Evolutionary conservation across 1,284 basidiomycete species (phyloP).

Genomic region (Trichosporon sp.): DNA sequence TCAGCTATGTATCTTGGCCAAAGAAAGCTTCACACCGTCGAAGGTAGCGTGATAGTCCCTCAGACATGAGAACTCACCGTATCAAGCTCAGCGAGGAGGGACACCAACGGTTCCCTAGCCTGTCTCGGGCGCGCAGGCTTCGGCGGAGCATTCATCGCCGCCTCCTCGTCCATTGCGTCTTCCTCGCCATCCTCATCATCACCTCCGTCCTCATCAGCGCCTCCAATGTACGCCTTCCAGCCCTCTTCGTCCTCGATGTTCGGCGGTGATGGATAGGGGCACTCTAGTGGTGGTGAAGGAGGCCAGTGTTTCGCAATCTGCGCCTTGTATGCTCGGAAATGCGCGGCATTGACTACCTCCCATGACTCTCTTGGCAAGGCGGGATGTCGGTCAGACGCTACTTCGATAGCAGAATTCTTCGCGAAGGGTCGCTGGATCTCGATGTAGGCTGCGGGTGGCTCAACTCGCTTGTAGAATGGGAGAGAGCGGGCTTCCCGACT

Average conservation of each 20-base stretch:
- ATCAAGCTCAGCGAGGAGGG: constrained; percentile 23
- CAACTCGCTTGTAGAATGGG: constrained; percentile 30
- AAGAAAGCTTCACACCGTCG: not conserved
- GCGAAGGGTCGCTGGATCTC: not conserved
- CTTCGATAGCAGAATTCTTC: not conserved
- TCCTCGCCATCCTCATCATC: constrained; percentile 18
- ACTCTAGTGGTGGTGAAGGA: constrained; percentile 9
- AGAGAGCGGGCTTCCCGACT: constrained; percentile 24
- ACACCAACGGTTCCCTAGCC: constrained; percentile 31
- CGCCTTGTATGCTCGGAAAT: constrained; percentile 24
- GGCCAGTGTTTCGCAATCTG: constrained; percentile 16
- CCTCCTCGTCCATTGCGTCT: constrained; percentile 16
- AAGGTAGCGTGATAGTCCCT: too few species aligned
- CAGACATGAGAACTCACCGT: constrained; percentile 31
- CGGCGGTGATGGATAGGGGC: constrained; percentile 23
- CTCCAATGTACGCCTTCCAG: constrained; percentile 17
- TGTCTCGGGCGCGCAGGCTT: not conserved
- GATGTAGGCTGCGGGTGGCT: not conserved
- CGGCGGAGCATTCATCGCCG: constrained; percentile 5
- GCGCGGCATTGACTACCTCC: constrained; percentile 27
- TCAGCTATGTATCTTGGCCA: too few species aligned
- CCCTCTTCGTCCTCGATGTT: constrained; percentile 7
- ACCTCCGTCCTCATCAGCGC: constrained; percentile 3
- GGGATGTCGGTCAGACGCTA: constrained; percentile 6
- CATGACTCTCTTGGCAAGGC: constrained; percentile 34